A percentile compares a stretch with the other conserved stretches of the same genome.
These are phyloP conservation scores for Rhododendron ovatum DNA, from an alignment of 148 eudicot species.

Conservation along the genomic window DNA sequence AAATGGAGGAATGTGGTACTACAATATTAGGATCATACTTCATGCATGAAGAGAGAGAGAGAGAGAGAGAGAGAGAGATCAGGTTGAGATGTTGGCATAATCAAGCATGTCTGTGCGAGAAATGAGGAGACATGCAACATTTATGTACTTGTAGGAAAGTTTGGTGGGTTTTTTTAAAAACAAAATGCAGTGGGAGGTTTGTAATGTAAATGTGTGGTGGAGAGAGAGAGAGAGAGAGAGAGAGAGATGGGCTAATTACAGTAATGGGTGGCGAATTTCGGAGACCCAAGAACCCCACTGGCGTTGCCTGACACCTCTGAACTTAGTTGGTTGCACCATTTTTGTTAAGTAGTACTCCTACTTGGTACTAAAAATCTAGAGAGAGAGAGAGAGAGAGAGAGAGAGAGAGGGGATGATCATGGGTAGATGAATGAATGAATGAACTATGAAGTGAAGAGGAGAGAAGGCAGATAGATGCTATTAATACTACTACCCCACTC, in stretches of 20 bases:
- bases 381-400: background rate
- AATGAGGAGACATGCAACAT: too few species aligned
- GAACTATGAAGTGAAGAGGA: background rate
- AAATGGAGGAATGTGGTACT: too few species aligned
- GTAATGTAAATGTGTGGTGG: background rate
- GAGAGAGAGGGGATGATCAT: background rate
- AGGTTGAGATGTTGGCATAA: too few species aligned
- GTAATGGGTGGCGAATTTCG: conserved; percentile 83
- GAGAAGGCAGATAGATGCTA: background rate
- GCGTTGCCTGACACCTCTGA: conserved; percentile 95
- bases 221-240: background rate
- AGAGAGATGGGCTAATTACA: conserved; percentile 33
- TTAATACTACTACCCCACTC: too few species aligned
- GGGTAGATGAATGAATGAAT: background rate
- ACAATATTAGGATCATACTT: too few species aligned
- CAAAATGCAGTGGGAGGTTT: background rate
- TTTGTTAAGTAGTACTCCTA: background rate
- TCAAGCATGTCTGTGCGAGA: too few species aligned
- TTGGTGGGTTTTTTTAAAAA: too few species aligned
- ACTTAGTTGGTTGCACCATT: conserved; percentile 77
- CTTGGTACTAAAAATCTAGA: background rate
- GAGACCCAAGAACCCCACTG: conserved; percentile 99
- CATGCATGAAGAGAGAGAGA: too few species aligned
- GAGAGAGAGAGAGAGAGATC: too few species aligned
- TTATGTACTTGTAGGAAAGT: too few species aligned